Base-by-base conservation (phyloP, 345 rosid species). In the Populus nigra region DNA sequence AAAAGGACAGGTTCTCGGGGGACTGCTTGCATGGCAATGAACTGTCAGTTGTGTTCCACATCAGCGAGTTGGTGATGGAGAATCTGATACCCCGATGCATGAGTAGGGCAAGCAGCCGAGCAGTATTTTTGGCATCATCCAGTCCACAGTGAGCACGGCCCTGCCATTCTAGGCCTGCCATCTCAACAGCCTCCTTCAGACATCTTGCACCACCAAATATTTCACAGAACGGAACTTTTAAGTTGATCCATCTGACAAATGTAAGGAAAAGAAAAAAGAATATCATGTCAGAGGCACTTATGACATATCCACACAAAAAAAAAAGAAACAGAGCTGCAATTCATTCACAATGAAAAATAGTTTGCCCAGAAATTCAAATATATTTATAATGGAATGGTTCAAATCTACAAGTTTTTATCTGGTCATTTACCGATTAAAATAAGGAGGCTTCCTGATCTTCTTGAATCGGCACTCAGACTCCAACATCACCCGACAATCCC, bases 401-500 rank as follows among this genome's bases (percentile, higher is more conserved):
- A 55, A 9, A 50, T 50, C 61, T 33, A 57, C 43, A 73, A 57
- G 50, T 8, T 45, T 70, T 59, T 31, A 63, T 45, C 53, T 18
- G 8, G 76, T 41, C 25, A 71, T 31, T 82, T 49, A 84, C 89
- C 81, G 67, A 77, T 86, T 86, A 71, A 86, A 86, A 66, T 86
- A 86, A 27, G 84, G 80, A n/a, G 89, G 89, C 71, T 84, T 84
- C 49, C 80, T 74, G 70, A 86, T 86, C 53, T 86, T 86, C 81
- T 86, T 86, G 67, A 74, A 82, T 43, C 87, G 85, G 74, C 89
- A 84, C 77, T 84, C 89, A 2, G 89, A 84, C 76, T 86, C 89
- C 87, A 86, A 63, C 89, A 86, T 84, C 76, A 86, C 87, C 29
- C 80, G 84, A 71, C 89, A 86, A 78, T 86, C 89, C 87, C 89